These are phyloP conservation scores for Tuber umbilicatum DNA, from an alignment of 495 filamentous ascomycete genomes.

Conservation along the genomic window DNA sequence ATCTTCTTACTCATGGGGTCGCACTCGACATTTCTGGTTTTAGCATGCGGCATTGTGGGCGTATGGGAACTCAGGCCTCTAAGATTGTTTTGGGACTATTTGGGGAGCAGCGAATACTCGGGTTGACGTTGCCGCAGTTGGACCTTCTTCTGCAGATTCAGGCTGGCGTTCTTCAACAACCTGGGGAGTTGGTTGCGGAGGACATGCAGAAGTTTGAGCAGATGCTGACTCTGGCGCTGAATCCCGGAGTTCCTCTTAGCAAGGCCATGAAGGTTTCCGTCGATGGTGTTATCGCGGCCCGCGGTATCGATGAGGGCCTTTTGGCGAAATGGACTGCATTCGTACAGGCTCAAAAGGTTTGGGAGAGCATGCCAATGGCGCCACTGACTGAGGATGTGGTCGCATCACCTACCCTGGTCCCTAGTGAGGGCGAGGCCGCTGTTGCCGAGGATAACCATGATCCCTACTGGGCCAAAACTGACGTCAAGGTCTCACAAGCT, in stretches of 20 bases:
- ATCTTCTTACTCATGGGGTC: conserved; percentile 46
- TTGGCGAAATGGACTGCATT: conserved; percentile 41
- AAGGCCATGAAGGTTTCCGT: conserved; percentile 19
- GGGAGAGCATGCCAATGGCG: conserved; percentile 35
- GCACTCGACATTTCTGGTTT: conserved; percentile 39
- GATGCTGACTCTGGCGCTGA: conserved; percentile 33
- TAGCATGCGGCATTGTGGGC: conserved; percentile 30
- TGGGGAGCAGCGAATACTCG: conserved; percentile 29
- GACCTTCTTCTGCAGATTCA: conserved; percentile 59
- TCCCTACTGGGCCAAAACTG: conserved; percentile 79
- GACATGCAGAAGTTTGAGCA: conserved; percentile 36
- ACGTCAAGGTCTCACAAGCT: conserved; percentile 81
- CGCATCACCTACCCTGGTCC: conserved; percentile 26
- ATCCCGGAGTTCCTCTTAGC: conserved; percentile 25
- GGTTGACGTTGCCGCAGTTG: conserved; percentile 54
- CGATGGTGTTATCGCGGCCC: conserved; percentile 24
- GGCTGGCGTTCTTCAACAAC: conserved; percentile 48
- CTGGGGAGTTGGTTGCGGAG: conserved; percentile 28
- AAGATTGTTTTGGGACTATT: conserved; percentile 28
- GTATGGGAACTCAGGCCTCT: conserved; percentile 29
- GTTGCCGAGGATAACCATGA: conserved; percentile 73
- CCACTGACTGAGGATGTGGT: conserved; percentile 14
- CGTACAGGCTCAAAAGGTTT: conserved; percentile 36
- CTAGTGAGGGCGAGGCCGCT: conserved; percentile 38
- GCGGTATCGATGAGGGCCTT: conserved; percentile 47